A percentile compares a stretch with the other conserved stretches of the same genome.
Conservation (phyloP, 768 basidiomycete species). For the Pleurotus giganteus region DNA sequence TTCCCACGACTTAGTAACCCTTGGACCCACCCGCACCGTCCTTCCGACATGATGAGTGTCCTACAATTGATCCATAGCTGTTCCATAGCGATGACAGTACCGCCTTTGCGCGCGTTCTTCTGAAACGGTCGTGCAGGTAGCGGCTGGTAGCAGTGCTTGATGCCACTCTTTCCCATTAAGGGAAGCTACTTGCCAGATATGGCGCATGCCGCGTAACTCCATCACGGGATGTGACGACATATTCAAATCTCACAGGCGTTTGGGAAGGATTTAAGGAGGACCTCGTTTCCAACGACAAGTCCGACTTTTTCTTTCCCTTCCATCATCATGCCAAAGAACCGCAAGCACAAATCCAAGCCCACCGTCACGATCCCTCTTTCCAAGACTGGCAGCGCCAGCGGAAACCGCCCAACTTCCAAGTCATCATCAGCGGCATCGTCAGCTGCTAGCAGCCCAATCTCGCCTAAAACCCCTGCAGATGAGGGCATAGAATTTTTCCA, state of each 20-base stretch:
- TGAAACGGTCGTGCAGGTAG: neutral
- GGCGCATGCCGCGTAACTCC: neutral
- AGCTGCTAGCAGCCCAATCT: constrained; percentile 34
- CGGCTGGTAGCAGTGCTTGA: neutral
- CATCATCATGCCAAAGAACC: constrained; percentile 18
- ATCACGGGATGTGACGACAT: constrained; percentile 6
- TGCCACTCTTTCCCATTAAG: too few relatives aligned
- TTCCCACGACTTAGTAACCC: too few relatives aligned
- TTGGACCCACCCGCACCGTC: too few relatives aligned
- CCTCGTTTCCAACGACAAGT: constrained; percentile 6
- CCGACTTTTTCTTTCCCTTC: constrained; percentile 1
- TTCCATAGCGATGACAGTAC: neutral
- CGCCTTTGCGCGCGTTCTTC: neutral
- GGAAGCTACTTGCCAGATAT: constrained; percentile 2
- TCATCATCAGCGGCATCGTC: constrained; percentile 22
- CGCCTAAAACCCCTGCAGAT: constrained; percentile 89
- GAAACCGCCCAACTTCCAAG: constrained; percentile 18
- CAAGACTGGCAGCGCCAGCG: constrained; percentile 8
- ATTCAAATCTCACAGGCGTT: neutral
- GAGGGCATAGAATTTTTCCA: constrained; percentile 90
- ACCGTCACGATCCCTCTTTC: constrained; percentile 15
- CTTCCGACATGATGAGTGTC: too few relatives aligned
- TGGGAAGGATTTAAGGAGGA: constrained; percentile 4
- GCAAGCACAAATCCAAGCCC: constrained; percentile 17
- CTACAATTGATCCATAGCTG: too few relatives aligned